phyloP scores from a whole-genome alignment of 1,284 basidiomycete species.

The Cryptococcus neoformans region DNA sequence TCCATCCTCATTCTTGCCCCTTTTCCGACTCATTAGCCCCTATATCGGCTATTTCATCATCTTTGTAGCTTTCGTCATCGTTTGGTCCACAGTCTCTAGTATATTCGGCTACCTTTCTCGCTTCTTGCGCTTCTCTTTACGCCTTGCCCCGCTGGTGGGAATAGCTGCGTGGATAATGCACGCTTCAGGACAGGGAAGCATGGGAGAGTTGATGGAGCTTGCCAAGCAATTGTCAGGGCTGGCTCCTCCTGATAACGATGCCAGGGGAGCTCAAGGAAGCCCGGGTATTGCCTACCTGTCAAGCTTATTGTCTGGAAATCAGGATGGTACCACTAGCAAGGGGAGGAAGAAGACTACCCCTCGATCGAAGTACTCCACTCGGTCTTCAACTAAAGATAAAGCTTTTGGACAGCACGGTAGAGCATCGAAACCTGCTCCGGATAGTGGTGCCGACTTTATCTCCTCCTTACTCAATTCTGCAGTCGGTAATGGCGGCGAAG shows the following conservation, averaged over 20 bases:
- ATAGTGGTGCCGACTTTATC: background rate
- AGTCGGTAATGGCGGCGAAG: background rate
- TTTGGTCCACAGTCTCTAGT: constrained; percentile 32
- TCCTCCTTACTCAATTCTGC: constrained; percentile 9
- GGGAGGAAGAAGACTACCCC: background rate
- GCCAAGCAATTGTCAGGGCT: constrained; percentile 38
- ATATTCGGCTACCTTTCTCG: constrained; percentile 36
- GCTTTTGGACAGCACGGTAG: background rate
- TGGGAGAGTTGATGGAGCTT: constrained; percentile 35
- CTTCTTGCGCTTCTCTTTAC: constrained; percentile 38
- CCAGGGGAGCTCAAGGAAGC: background rate
- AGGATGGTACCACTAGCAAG: background rate
- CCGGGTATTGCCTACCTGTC: constrained; percentile 14
- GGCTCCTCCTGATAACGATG: background rate
- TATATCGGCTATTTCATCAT: constrained; percentile 37
- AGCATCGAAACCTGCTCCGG: background rate
- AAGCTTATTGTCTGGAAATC: background rate
- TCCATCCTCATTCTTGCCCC: constrained; percentile 34
- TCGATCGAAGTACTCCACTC: background rate
- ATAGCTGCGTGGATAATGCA: constrained; percentile 43
- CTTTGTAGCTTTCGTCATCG: constrained; percentile 37
- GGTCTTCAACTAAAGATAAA: background rate
- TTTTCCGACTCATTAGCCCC: constrained; percentile 29
- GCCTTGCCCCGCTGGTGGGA: constrained; percentile 39
- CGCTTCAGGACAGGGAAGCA: constrained; percentile 38